These are phyloP conservation scores for Polytolypa hystricis DNA, from an alignment of 2,329 filamentous ascomycete species.

Conservation along the genomic window DNA sequence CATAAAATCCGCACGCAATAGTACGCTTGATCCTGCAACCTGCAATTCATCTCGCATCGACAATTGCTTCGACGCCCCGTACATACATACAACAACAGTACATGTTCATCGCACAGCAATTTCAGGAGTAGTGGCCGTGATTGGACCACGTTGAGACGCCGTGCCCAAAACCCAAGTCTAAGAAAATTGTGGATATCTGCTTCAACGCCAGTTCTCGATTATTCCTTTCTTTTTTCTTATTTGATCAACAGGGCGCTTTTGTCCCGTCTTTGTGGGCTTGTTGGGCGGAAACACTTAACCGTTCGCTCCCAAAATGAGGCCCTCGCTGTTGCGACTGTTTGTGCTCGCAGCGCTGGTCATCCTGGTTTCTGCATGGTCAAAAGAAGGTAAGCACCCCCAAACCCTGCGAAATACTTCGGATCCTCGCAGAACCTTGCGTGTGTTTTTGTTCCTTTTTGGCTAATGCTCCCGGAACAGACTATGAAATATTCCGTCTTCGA, in stretches of 20 bases:
- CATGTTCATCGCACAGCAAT: no score
- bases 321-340: conserved; percentile 51
- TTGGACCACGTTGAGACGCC: conserved; percentile 13
- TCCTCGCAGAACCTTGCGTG: neutral
- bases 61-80: no score
- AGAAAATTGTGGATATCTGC: neutral
- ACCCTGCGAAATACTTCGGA: neutral
- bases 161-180: neutral
- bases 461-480: conserved; percentile 50
- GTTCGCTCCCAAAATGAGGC: conserved; percentile 51
- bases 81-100: no score
- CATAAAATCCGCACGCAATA: no score
- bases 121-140: no score
- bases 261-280: neutral
- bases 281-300: conserved; percentile 4
- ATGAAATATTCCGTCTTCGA: conserved; percentile 92
- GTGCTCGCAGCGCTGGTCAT: conserved; percentile 58
- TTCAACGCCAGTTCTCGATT: no score
- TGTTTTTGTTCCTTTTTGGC: no score
- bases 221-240: no score
- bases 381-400: conserved; percentile 54
- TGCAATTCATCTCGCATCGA: no score
- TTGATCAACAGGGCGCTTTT: conserved; percentile 1
- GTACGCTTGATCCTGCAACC: no score
- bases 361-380: conserved; percentile 66